Conservation (phyloP, 1,284 basidiomycete species). For the Fomitiporia mediterranea region DNA sequence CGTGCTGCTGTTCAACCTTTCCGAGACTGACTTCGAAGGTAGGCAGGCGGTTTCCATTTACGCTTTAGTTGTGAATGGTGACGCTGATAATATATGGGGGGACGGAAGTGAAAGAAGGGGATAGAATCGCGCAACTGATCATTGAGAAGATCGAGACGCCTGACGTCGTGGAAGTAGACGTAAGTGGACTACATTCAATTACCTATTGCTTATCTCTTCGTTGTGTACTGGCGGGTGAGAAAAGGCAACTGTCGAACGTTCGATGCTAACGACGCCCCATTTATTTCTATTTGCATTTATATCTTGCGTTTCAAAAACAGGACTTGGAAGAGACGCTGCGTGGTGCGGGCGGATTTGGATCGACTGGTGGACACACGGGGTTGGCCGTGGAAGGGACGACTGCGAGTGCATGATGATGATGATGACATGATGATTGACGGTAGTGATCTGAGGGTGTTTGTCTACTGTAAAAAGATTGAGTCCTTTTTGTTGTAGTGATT, state of each 20-base stretch:
- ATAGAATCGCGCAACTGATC: slow-evolving; percentile 92
- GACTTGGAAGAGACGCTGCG: slow-evolving; percentile 80
- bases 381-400: slow-evolving; percentile 39
- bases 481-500: not conserved
- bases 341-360: slow-evolving; percentile 90
- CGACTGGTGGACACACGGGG: slow-evolving; percentile 83
- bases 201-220: not conserved
- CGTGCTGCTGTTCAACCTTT: slow-evolving; percentile 93
- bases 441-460: no score
- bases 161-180: slow-evolving; percentile 80
- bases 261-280: not conserved
- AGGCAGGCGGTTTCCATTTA: slow-evolving; percentile 25
- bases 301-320: no score
- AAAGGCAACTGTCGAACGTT: not conserved
- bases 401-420: no score
- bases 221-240: no score
- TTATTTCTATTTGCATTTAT: slow-evolving; percentile 12
- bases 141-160: slow-evolving; percentile 89
- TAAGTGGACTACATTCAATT: slow-evolving; percentile 34
- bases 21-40: slow-evolving; percentile 82
- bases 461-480: not conserved
- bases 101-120: slow-evolving; percentile 76
- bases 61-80: not conserved
- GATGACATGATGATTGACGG: no score
- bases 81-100: not conserved